Percentiles rank a stretch among this genome's conserved stretches.
Evolutionary conservation across 2,329 filamentous ascomycete species (phyloP).

Genomic region (Fusarium poae): DNA sequence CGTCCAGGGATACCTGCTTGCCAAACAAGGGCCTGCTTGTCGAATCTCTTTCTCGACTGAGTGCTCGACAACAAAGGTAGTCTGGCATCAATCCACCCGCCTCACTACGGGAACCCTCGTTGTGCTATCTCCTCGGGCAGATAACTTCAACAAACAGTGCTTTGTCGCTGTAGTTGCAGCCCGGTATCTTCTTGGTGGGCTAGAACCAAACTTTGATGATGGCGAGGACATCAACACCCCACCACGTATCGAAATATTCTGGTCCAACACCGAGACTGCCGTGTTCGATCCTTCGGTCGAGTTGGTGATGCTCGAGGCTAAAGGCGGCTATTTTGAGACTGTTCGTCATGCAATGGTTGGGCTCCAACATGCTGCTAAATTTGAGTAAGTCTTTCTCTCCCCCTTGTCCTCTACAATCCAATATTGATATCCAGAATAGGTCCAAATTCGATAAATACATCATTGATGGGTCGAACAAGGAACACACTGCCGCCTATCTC

Average conservation of each 20-base stretch:
- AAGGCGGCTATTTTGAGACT: slow-evolving; percentile 81
- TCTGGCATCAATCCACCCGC: slow-evolving; percentile 70
- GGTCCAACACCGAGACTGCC: slow-evolving; percentile 70
- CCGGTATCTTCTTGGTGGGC: slow-evolving; percentile 68
- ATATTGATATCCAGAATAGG: slow-evolving; percentile 45
- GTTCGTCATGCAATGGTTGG: slow-evolving; percentile 78
- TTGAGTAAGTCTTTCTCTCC: slow-evolving; percentile 61
- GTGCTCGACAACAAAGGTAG: slow-evolving; percentile 73
- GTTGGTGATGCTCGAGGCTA: slow-evolving; percentile 83
- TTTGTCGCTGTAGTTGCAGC: slow-evolving; percentile 80
- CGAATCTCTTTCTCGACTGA: slow-evolving; percentile 78
- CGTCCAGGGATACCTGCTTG: slow-evolving; percentile 74
- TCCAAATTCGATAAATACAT: slow-evolving; percentile 75
- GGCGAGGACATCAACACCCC: slow-evolving; percentile 56
- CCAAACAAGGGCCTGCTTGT: slow-evolving; percentile 72
- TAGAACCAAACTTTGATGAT: slow-evolving; percentile 65
- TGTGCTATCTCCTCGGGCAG: slow-evolving; percentile 63
- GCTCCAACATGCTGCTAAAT: slow-evolving; percentile 71
- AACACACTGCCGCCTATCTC: slow-evolving; percentile 52
- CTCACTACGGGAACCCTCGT: slow-evolving; percentile 67
- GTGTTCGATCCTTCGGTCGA: slow-evolving; percentile 76
- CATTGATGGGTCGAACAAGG: slow-evolving; percentile 59
- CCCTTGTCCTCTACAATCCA: not conserved
- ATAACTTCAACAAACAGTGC: slow-evolving; percentile 75
- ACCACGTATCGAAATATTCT: slow-evolving; percentile 81